These are phyloP conservation scores for Fusarium foetens DNA, from an alignment of 2,329 filamentous ascomycete species.

Conservation along the genomic window DNA sequence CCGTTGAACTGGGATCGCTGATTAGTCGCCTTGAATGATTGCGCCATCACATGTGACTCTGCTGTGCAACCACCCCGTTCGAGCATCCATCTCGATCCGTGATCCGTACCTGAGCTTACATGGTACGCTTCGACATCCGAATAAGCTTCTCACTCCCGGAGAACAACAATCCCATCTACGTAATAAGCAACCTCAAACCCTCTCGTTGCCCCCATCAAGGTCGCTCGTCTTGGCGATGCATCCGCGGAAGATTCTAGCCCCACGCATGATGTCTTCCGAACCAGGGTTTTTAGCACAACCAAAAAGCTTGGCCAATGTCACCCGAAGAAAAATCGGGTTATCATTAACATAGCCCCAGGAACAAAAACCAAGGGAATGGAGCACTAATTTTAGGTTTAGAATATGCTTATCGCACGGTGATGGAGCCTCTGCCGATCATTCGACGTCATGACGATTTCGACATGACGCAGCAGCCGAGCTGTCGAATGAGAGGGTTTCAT, in stretches of 20 bases:
- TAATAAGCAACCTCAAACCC: neutral
- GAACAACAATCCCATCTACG: neutral
- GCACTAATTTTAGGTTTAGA: constrained; percentile 23
- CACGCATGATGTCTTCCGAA: constrained; percentile 20
- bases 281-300: neutral
- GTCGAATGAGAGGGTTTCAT: constrained; percentile 5
- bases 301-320: constrained; percentile 23
- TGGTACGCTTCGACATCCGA: neutral
- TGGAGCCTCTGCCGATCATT: constrained; percentile 20
- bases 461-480: constrained; percentile 25
- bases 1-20: neutral
- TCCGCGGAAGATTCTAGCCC: neutral
- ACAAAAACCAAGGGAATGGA: constrained; percentile 9
- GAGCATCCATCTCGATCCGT: neutral
- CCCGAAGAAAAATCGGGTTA: neutral
- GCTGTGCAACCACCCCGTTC: neutral
- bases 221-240: neutral
- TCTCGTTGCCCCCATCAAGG: neutral
- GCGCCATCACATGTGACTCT: neutral
- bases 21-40: neutral
- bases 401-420: constrained; percentile 34
- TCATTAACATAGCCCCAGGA: neutral
- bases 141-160: neutral
- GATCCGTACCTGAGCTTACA: neutral
- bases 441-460: constrained; percentile 29